phyloP scores from a whole-genome alignment of 2,329 filamentous ascomycete genomes.

The Ambrosiella xylebori region DNA sequence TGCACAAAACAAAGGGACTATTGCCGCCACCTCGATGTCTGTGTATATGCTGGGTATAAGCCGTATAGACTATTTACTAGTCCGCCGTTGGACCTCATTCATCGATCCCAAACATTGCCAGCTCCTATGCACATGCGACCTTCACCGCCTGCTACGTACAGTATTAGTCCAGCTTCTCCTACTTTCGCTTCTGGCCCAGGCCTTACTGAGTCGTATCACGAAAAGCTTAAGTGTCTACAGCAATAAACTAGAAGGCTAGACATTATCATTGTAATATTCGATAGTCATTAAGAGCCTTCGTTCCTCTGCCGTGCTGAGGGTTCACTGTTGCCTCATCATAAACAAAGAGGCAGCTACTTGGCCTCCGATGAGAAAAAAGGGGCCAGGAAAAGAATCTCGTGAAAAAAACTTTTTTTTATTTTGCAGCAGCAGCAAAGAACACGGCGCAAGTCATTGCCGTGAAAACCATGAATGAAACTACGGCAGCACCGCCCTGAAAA shows the following conservation, averaged over 20 bases:
- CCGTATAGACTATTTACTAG: not conserved
- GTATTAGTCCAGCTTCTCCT: slow-evolving; percentile 1
- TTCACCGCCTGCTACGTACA: slow-evolving; percentile 10
- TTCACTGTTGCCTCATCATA: too few species aligned
- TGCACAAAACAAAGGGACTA: too few species aligned
- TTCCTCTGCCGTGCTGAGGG: too few species aligned
- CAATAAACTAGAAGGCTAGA: too few species aligned
- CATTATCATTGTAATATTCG: too few species aligned
- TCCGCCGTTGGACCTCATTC: not conserved
- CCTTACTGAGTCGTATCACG: slow-evolving; percentile 1
- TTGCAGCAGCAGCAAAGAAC: not conserved
- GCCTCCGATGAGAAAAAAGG: not conserved
- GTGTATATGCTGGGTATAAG: not conserved
- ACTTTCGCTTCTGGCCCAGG: slow-evolving; percentile 10
- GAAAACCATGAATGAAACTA: not conserved
- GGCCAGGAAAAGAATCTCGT: not conserved
- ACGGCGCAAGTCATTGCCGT: too few species aligned
- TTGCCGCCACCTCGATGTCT: too few species aligned
- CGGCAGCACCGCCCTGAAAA: slow-evolving; percentile 3
- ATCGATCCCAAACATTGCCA: not conserved
- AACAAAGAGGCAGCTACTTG: too few species aligned
- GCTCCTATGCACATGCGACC: not conserved
- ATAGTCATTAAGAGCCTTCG: too few species aligned
- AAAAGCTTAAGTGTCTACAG: not conserved
- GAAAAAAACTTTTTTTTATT: not conserved